Conservation (phyloP, 179 eudicot species). For the Amaranthus tricolor region DNA sequence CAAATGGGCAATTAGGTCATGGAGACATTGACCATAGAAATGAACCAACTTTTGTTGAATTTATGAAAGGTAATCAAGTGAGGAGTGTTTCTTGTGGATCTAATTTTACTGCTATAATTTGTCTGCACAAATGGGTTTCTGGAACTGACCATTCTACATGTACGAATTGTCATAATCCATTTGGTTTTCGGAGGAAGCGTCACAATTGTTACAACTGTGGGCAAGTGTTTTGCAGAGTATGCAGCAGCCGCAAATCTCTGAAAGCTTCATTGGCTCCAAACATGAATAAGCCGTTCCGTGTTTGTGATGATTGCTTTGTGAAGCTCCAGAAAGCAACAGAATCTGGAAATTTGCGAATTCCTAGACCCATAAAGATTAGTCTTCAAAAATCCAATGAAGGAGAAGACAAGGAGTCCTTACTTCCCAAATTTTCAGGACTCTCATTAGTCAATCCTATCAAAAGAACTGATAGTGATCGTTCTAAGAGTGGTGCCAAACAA, state of each 20-base stretch:
- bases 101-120: constrained; percentile 73
- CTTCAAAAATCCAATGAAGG: constrained; percentile 43
- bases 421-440: constrained; percentile 46
- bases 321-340: constrained; percentile 65
- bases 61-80: constrained; percentile 73
- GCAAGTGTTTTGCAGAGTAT: constrained; percentile 76
- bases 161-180: constrained; percentile 67
- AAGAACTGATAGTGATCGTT: constrained; percentile 42
- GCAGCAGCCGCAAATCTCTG: constrained; percentile 74
- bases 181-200: constrained; percentile 81
- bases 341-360: constrained; percentile 41
- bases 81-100: constrained; percentile 80
- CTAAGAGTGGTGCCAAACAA: constrained; percentile 30
- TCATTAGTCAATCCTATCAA: constrained; percentile 52
- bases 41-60: constrained; percentile 61
- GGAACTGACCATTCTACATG: constrained; percentile 73
- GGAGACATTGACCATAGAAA: constrained; percentile 65
- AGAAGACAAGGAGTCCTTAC: constrained; percentile 44
- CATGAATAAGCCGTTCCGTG: constrained; percentile 82
- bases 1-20: constrained; percentile 86
- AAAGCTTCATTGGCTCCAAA: constrained; percentile 90
- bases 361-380: constrained; percentile 42
- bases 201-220: constrained; percentile 99
- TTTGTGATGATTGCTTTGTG: constrained; percentile 84
- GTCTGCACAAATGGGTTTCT: constrained; percentile 77